Evolutionary conservation across 2,329 filamentous ascomycete genomes (phyloP).

Genomic region (Cladorrhinum sp.): DNA sequence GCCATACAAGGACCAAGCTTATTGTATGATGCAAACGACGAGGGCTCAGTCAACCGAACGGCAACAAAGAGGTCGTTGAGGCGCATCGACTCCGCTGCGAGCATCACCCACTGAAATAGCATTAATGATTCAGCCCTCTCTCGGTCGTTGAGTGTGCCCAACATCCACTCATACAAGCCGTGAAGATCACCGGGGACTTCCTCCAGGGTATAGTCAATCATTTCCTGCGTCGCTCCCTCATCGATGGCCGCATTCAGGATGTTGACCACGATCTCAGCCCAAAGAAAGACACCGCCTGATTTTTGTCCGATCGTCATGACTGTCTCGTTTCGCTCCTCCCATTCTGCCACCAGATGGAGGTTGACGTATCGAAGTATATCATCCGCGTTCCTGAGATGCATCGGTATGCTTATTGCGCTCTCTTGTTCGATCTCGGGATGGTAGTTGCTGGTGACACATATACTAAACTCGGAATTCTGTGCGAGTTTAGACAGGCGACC

Average conservation of each 20-base stretch:
- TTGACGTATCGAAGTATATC: constrained; percentile 34
- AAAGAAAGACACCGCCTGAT: constrained; percentile 33
- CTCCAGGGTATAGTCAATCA: constrained; percentile 34
- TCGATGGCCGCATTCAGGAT: constrained; percentile 36
- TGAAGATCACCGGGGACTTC: constrained; percentile 33
- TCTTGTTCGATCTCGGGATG: constrained; percentile 24
- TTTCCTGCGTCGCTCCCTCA: constrained; percentile 33
- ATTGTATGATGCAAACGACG: constrained; percentile 16
- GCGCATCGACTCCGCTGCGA: constrained; percentile 33
- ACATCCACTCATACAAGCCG: constrained; percentile 36
- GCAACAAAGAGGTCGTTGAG: constrained; percentile 34
- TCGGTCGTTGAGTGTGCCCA: constrained; percentile 30
- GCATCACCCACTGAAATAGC: constrained; percentile 36
- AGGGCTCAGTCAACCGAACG: constrained; percentile 29
- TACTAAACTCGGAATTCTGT: constrained; percentile 33
- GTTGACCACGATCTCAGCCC: constrained; percentile 37
- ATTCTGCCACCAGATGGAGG: constrained; percentile 32
- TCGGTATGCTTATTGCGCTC: constrained; percentile 29
- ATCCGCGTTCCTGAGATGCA: constrained; percentile 33
- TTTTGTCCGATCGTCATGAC: constrained; percentile 30
- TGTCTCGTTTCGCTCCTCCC: constrained; percentile 31
- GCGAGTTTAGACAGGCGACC: constrained; percentile 31
- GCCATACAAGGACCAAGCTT: constrained; percentile 23
- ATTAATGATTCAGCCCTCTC: constrained; percentile 32
- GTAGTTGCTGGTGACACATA: constrained; percentile 31